Evolutionary conservation across 2,329 filamentous ascomycete genomes (phyloP), one percentile per base, ranked within the genome.

Genomic region (Fusarium sp.): DNA sequence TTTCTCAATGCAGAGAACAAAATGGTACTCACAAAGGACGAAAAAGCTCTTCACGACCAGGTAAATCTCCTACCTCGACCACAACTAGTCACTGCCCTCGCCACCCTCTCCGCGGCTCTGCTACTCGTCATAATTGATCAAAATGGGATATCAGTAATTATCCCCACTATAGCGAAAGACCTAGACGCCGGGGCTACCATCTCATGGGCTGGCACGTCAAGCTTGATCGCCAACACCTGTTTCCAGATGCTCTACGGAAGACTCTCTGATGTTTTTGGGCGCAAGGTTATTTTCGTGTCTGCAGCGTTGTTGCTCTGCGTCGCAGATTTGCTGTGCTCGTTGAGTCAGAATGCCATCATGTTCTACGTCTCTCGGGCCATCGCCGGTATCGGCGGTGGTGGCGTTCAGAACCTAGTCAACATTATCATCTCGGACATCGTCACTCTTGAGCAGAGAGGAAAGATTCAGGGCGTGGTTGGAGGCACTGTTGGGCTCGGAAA

Each of bases 221-320:
- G 59, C 8, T 15, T 65, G 2, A 31, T 65, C 2, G 59, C 62
- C 7, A 64, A 64, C 1, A 65, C 62, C 0, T 64, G 59, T 18
- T 65, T 65, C 4, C 62, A 64, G 12, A 64, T 64, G 59, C 39
- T 65, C 18, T 64, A 64, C 2, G 62, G 62, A 0, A 55, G 62
- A n/a, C 8, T 65, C 0, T 65, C 62, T 0, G 62, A 65, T n/a
- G 60, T 64, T 2, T 65, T 65, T 48, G 62, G 62, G 2, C 62
- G 62, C 7, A 65, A 65, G 6, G 60, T 55, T 0, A 13, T 65
- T 9, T 65, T 56, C 1, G 1, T 65, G 3, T 35, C 39, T 5
- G 59, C 59, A 0, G 35, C 53, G 0, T 0, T 64, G 0, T 2
- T 65, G 0, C 39, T 65, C 2, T 64, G 59, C n/a, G 6, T 56